These are phyloP conservation scores for Blepharisma japonicum DNA, from an alignment of 73 alveolate genomes.

Conservation along the genomic window DNA sequence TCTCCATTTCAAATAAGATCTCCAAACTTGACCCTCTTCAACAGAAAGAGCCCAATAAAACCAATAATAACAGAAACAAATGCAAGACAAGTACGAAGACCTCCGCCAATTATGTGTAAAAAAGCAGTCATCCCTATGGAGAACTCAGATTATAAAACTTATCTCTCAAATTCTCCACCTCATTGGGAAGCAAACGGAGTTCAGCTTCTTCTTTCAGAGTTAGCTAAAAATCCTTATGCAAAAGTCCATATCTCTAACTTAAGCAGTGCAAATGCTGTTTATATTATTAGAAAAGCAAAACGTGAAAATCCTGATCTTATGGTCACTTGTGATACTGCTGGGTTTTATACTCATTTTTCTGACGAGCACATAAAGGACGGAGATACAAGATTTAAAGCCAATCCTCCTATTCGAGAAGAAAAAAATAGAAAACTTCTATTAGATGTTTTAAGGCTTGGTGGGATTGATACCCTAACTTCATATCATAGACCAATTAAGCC, in stretches of 20 bases:
- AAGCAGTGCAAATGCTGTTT: background rate
- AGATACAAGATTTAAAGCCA: slow-evolving; percentile 9
- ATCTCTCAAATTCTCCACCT: background rate
- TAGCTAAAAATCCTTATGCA: background rate
- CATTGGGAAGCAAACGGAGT: slow-evolving; percentile 23
- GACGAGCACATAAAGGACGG: background rate
- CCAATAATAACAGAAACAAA: background rate
- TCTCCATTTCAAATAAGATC: too few relatives aligned
- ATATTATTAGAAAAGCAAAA: background rate
- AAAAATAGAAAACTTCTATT: background rate
- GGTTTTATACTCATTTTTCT: background rate
- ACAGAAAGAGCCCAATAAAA: background rate
- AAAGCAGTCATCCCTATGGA: background rate
- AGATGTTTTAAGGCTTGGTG: background rate
- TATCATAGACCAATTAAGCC: background rate
- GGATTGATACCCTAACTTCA: background rate
- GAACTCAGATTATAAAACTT: background rate
- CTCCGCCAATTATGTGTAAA: background rate
- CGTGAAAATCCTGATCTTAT: background rate
- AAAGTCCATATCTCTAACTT: background rate
- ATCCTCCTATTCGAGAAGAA: slow-evolving; percentile 13
- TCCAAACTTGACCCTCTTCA: background rate
- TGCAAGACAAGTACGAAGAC: background rate
- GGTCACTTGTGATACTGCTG: slow-evolving; percentile 18
- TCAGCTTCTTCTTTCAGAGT: background rate